These are phyloP conservation scores for Xylariaceae sp. DNA, from an alignment of 2,329 filamentous ascomycete genomes.

Conservation along the genomic window DNA sequence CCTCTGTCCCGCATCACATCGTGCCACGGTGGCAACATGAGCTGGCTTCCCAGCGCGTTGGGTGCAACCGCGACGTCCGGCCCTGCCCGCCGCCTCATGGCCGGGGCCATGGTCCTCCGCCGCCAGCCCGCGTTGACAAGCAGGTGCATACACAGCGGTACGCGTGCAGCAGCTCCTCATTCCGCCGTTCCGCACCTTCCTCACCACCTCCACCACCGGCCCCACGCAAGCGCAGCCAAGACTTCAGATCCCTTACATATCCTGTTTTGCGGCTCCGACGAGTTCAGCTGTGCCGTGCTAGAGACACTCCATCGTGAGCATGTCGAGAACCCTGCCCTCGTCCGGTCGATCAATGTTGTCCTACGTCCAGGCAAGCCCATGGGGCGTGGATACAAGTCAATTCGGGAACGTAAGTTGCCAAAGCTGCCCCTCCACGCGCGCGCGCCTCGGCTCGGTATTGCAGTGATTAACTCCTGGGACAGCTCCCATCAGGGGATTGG, in stretches of 20 bases:
- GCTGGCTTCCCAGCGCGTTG: too few relatives aligned
- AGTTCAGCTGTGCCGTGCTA: slow-evolving; percentile 78
- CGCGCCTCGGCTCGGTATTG: neutral
- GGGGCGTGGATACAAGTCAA: slow-evolving; percentile 65
- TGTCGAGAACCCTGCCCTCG: slow-evolving; percentile 42
- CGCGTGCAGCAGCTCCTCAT: neutral
- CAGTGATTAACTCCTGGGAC: slow-evolving; percentile 6
- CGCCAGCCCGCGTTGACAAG: too few relatives aligned
- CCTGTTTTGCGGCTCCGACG: slow-evolving; percentile 90
- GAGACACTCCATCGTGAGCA: slow-evolving; percentile 61
- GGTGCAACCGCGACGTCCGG: too few relatives aligned
- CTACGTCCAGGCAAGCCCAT: slow-evolving; percentile 72
- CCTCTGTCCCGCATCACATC: too few relatives aligned
- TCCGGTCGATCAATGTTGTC: slow-evolving; percentile 79
- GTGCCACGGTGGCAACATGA: too few relatives aligned
- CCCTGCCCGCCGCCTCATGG: too few relatives aligned
- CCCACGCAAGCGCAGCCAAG: slow-evolving; percentile 1
- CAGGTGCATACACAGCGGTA: neutral
- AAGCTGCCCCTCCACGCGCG: neutral
- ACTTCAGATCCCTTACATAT: slow-evolving; percentile 64
- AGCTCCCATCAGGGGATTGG: slow-evolving; percentile 70
- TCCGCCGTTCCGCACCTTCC: neutral
- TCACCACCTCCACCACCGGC: neutral
- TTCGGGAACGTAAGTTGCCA: slow-evolving; percentile 62
- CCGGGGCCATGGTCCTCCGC: too few relatives aligned